Percentiles rank a stretch among this genome's conserved stretches.
Evolutionary conservation across 78 protist species (phyloP).

Genomic region (Dictyostelium discoideum): DNA sequence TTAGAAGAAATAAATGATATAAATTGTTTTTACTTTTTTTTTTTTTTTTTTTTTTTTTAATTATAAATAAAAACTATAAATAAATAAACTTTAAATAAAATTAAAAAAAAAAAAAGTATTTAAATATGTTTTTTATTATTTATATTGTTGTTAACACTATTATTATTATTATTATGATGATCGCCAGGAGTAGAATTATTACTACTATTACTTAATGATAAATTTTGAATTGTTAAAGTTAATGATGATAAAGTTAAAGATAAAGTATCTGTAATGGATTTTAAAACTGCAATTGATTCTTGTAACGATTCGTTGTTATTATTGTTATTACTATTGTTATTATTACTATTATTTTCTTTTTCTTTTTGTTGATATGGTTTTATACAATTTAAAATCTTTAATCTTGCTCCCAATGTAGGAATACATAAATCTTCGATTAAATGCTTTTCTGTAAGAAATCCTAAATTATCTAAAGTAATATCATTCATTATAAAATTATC

Average conservation of each 20-base stretch:
- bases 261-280: neutral
- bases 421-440: conserved; percentile 37
- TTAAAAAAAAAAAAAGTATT: neutral
- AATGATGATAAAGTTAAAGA: neutral
- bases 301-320: neutral
- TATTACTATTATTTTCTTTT: neutral
- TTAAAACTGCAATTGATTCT: conserved; percentile 29
- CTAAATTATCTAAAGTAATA: conserved; percentile 34
- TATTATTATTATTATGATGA: no score
- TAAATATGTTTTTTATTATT: neutral
- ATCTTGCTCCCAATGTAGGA: conserved; percentile 71
- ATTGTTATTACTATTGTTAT: neutral
- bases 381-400: conserved; percentile 55
- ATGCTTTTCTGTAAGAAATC: conserved; percentile 58
- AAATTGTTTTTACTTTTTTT: neutral
- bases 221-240: neutral
- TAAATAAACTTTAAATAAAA: neutral
- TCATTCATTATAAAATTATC: conserved; percentile 42
- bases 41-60: no score
- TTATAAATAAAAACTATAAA: no score
- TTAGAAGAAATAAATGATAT: neutral
- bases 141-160: no score
- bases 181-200: neutral
- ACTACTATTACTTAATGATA: neutral
- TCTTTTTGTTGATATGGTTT: neutral